These are phyloP conservation scores for Westerdykella ornata DNA, from an alignment of 2,329 filamentous ascomycete species.

Conservation along the genomic window DNA sequence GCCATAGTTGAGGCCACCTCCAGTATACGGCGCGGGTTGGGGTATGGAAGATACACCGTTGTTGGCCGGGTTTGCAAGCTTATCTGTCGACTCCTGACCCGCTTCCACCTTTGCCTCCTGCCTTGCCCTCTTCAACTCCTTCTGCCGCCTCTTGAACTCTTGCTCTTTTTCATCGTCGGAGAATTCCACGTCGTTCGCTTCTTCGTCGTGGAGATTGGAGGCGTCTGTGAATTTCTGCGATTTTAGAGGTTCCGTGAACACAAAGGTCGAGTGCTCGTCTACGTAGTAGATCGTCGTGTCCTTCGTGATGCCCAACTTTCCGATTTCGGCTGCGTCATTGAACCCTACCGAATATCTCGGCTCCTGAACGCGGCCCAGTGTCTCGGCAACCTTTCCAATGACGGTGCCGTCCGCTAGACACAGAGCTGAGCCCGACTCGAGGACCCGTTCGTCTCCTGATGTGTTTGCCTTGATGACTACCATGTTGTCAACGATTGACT, in stretches of 20 bases:
- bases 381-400: slow-evolving; percentile 76
- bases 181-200: slow-evolving; percentile 87
- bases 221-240: slow-evolving; percentile 83
- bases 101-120: slow-evolving; percentile 19
- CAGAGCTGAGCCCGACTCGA: slow-evolving; percentile 77
- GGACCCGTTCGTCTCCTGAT: slow-evolving; percentile 74
- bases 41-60: slow-evolving; percentile 7
- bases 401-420: slow-evolving; percentile 70
- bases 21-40: slow-evolving; percentile 25
- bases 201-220: slow-evolving; percentile 91
- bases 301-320: slow-evolving; percentile 58
- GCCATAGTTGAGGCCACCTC: slow-evolving; percentile 38
- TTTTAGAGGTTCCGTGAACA: slow-evolving; percentile 79
- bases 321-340: slow-evolving; percentile 60
- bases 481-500: slow-evolving; percentile 71
- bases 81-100: slow-evolving; percentile 13
- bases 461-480: slow-evolving; percentile 71
- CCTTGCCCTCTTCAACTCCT: slow-evolving; percentile 52
- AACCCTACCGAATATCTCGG: slow-evolving; percentile 83
- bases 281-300: slow-evolving; percentile 75
- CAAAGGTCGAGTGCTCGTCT: slow-evolving; percentile 67
- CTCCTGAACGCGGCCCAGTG: slow-evolving; percentile 75
- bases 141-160: slow-evolving; percentile 56
- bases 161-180: slow-evolving; percentile 94
- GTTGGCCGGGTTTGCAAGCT: slow-evolving; percentile 3